Evolutionary conservation across 345 rosid species (phyloP).

Genomic region (Arabis hirsuta): DNA sequence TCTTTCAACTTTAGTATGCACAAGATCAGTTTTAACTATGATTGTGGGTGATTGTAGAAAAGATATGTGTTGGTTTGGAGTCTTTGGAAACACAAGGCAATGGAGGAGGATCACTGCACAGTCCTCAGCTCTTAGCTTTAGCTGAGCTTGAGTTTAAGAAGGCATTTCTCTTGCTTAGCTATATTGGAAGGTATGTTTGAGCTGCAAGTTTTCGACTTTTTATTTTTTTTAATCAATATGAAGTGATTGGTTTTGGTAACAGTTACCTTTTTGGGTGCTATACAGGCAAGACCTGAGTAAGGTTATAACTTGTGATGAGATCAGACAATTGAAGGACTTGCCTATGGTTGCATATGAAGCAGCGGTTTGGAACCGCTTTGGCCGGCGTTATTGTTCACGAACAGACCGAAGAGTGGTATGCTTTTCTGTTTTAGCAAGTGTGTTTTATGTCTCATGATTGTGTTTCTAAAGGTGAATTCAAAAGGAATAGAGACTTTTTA

Average conservation of each 20-base stretch:
- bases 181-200: slow-evolving; percentile 59
- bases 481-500: background rate
- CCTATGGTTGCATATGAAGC: slow-evolving; percentile 57
- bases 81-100: slow-evolving; percentile 17
- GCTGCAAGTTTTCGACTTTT: background rate
- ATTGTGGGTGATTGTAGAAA: slow-evolving; percentile 20
- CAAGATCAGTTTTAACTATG: background rate
- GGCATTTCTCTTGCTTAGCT: slow-evolving; percentile 63
- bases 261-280: background rate
- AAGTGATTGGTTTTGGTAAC: background rate
- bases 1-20: no score
- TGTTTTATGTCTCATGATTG: background rate
- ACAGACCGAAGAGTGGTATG: slow-evolving; percentile 30
- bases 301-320: slow-evolving; percentile 45
- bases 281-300: slow-evolving; percentile 49
- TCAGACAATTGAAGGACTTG: slow-evolving; percentile 50
- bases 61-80: slow-evolving; percentile 28
- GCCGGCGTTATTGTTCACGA: background rate
- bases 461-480: background rate
- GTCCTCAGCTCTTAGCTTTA: slow-evolving; percentile 53
- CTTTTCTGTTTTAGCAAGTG: background rate
- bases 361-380: slow-evolving; percentile 49
- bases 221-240: background rate
- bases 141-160: slow-evolving; percentile 68
- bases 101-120: slow-evolving; percentile 28